Conservation (phyloP, 208 protist species). For the Tritrichomonas musculus region DNA sequence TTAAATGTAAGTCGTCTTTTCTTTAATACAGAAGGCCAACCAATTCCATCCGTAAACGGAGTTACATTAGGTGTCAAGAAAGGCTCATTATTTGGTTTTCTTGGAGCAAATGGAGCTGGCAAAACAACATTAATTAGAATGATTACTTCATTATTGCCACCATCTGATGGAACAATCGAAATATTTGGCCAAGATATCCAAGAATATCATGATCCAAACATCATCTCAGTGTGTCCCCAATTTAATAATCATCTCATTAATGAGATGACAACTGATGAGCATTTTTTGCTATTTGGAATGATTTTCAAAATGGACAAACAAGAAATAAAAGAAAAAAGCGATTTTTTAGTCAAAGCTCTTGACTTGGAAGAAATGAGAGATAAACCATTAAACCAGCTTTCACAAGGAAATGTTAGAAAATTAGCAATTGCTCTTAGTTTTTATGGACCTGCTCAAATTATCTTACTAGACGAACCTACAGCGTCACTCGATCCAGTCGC, state of each 20-base stretch:
- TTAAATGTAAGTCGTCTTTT: background rate
- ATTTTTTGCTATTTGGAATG: slow-evolving; percentile 16
- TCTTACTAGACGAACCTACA: slow-evolving; percentile 31
- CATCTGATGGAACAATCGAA: slow-evolving; percentile 34
- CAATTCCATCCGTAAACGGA: background rate
- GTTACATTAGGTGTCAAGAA: background rate
- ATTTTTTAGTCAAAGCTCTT: background rate
- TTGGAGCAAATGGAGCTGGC: slow-evolving; percentile 42
- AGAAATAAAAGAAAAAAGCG: background rate
- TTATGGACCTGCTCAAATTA: background rate
- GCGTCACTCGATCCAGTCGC: background rate
- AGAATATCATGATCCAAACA: background rate
- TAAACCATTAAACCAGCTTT: background rate
- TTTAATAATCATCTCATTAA: background rate
- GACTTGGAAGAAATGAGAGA: background rate
- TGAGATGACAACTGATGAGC: background rate
- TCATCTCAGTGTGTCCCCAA: slow-evolving; percentile 10
- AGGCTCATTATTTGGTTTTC: slow-evolving; percentile 12
- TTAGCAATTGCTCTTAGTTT: background rate
- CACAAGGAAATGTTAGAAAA: background rate
- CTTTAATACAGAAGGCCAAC: slow-evolving; percentile 32
- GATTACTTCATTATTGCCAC: slow-evolving; percentile 30
- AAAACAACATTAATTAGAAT: slow-evolving; percentile 42
- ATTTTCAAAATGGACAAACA: background rate
- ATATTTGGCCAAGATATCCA: background rate